A percentile compares a stretch with the other conserved stretches of the same genome.
Conservation (phyloP, 1,284 basidiomycete genomes). For the Termitomyces sp. region DNA sequence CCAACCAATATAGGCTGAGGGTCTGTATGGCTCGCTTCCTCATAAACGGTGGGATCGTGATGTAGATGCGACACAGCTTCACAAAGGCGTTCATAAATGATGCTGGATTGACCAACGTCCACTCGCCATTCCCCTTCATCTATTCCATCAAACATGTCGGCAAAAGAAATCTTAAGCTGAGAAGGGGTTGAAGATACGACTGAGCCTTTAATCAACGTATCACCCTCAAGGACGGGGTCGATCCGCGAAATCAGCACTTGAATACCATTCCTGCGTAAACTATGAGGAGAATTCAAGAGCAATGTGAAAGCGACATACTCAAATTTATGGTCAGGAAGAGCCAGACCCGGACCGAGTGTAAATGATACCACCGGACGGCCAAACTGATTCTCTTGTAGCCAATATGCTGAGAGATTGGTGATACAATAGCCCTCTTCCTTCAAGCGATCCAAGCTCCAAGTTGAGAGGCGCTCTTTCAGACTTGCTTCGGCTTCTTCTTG, state of each 20-base stretch:
- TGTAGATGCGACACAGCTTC: conserved; percentile 59
- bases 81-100: conserved; percentile 67
- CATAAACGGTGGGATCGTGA: conserved; percentile 47
- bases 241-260: conserved; percentile 59
- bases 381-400: conserved; percentile 54
- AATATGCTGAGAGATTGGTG: conserved; percentile 57
- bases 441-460: conserved; percentile 58
- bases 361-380: conserved; percentile 64
- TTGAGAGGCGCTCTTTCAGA: conserved; percentile 55
- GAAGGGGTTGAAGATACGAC: conserved; percentile 46
- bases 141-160: conserved; percentile 41
- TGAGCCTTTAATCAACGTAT: conserved; percentile 48
- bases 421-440: conserved; percentile 67
- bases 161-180: conserved; percentile 55
- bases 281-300: neutral
- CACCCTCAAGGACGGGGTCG: conserved; percentile 47
- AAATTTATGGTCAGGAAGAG: conserved; percentile 57
- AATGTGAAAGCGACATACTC: conserved; percentile 39
- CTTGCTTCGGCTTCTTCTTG: conserved; percentile 57
- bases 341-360: conserved; percentile 47
- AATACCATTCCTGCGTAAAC: conserved; percentile 49
- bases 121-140: conserved; percentile 59
- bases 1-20: conserved; percentile 50
- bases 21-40: conserved; percentile 26
- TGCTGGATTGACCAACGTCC: conserved; percentile 67